A percentile compares a stretch with the other conserved stretches of the same genome.
Conservation (phyloP, 495 filamentous ascomycete species). For the Penicillium bialowiezense region DNA sequence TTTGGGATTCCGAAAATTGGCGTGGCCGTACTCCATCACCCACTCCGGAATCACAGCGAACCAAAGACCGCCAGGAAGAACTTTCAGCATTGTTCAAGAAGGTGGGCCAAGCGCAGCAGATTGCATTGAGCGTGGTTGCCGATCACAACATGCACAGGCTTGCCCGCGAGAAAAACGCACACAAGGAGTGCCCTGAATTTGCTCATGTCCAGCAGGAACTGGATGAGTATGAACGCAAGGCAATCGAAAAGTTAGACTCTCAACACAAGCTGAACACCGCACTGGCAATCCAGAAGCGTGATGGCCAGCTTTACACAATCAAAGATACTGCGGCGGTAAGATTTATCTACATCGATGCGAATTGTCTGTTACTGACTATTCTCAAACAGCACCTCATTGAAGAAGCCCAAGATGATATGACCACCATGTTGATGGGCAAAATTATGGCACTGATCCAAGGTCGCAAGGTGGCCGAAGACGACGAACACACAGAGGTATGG, state of each 20-base stretch:
- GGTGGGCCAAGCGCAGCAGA: conserved; percentile 38
- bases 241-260: conserved; percentile 15
- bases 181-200: conserved; percentile 43
- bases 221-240: conserved; percentile 15
- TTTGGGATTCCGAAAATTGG: conserved; percentile 27
- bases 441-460: conserved; percentile 41
- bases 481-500: conserved; percentile 47
- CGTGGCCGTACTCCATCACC: conserved; percentile 38
- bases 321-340: conserved; percentile 30
- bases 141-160: conserved; percentile 37
- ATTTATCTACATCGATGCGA: conserved; percentile 1
- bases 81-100: conserved; percentile 42
- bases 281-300: conserved; percentile 23
- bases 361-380: conserved; percentile 4
- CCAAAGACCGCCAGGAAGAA: conserved; percentile 41
- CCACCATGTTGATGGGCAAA: conserved; percentile 36
- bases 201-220: conserved; percentile 28
- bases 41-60: conserved; percentile 30
- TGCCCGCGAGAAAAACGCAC: conserved; percentile 39
- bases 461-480: conserved; percentile 42
- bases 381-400: conserved; percentile 19
- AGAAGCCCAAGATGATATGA: conserved; percentile 38
- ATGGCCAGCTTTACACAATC: conserved; percentile 27
- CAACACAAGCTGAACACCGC: conserved; percentile 31
- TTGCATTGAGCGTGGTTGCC: conserved; percentile 38